Conservation (phyloP, 768 basidiomycete genomes). For the Leccinum rimulosum region DNA sequence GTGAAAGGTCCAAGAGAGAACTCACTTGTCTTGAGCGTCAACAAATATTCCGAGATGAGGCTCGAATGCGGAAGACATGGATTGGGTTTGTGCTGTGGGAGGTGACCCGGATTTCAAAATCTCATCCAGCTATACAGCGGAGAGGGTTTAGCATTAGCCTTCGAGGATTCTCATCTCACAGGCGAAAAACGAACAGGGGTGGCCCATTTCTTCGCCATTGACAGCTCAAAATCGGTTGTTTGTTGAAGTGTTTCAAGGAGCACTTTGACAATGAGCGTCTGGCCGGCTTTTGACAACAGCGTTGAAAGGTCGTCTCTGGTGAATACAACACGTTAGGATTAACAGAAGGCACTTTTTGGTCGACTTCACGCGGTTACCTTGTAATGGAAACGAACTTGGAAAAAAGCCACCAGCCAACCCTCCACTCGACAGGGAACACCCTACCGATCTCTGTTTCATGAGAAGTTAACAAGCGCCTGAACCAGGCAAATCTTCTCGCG, state of each 20-base stretch:
- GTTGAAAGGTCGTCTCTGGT: slow-evolving; percentile 79
- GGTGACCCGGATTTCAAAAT: slow-evolving; percentile 56
- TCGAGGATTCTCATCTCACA: background rate
- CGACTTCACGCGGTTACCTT: slow-evolving; percentile 43
- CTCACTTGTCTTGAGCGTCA: slow-evolving; percentile 95
- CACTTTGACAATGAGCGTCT: slow-evolving; percentile 69
- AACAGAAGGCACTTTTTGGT: background rate
- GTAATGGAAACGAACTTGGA: slow-evolving; percentile 91
- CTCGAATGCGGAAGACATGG: slow-evolving; percentile 90
- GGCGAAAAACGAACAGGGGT: slow-evolving; percentile 51
- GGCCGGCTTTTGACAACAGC: slow-evolving; percentile 74
- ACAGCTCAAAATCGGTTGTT: slow-evolving; percentile 83
- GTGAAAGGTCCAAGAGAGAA: background rate
- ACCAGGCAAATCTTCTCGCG: slow-evolving; percentile 92
- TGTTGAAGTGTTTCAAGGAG: slow-evolving; percentile 86
- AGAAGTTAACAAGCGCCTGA: slow-evolving; percentile 75
- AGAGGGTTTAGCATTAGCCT: background rate
- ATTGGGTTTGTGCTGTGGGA: slow-evolving; percentile 50
- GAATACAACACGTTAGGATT: background rate
- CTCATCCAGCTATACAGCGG: slow-evolving; percentile 51
- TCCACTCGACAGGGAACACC: slow-evolving; percentile 86
- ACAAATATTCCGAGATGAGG: slow-evolving; percentile 91
- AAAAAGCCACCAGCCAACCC: slow-evolving; percentile 75
- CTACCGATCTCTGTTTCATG: slow-evolving; percentile 86
- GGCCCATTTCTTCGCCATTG: slow-evolving; percentile 79